A percentile compares a stretch with the other conserved stretches of the same genome.
These are phyloP conservation scores for Scytalidium lignicola DNA, from an alignment of 2,329 filamentous ascomycete genomes.

Conservation along the genomic window DNA sequence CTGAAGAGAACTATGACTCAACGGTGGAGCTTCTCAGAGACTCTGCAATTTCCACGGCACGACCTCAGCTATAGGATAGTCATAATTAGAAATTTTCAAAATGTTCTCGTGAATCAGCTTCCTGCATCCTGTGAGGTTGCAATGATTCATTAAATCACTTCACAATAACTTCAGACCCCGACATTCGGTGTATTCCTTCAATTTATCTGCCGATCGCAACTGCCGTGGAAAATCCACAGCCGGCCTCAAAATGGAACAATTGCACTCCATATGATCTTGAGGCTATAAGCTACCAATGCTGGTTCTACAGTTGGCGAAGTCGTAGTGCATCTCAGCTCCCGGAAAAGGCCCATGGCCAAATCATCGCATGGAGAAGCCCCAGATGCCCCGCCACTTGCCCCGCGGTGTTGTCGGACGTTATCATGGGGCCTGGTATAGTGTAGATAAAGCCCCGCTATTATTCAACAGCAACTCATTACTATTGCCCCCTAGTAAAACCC, in stretches of 20 bases:
- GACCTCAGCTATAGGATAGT: background rate
- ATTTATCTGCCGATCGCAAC: background rate
- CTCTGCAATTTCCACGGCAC: background rate
- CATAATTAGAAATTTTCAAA: no score
- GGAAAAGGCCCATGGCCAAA: background rate
- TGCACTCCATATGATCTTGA: background rate
- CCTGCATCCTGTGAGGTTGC: no score
- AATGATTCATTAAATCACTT: background rate
- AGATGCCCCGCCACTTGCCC: background rate
- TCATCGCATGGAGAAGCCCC: background rate
- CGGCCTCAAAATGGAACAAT: no score
- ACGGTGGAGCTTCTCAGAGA: slow-evolving; percentile 22
- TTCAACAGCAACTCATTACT: no score
- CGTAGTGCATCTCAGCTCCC: background rate
- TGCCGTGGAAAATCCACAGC: background rate
- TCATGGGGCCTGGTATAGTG: background rate
- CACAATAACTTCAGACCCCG: no score
- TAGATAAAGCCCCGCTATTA: no score
- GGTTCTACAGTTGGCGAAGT: background rate
- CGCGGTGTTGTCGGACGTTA: background rate
- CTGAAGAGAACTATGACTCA: slow-evolving; percentile 17
- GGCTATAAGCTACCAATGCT: background rate
- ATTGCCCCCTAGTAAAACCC: no score
- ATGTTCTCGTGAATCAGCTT: no score
- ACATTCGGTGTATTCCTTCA: background rate